A percentile compares a stretch with the other conserved stretches of the same genome.
phyloP scores from a whole-genome alignment of 2,329 filamentous ascomycete genomes.

The Fusarium pseudoanthophilum region DNA sequence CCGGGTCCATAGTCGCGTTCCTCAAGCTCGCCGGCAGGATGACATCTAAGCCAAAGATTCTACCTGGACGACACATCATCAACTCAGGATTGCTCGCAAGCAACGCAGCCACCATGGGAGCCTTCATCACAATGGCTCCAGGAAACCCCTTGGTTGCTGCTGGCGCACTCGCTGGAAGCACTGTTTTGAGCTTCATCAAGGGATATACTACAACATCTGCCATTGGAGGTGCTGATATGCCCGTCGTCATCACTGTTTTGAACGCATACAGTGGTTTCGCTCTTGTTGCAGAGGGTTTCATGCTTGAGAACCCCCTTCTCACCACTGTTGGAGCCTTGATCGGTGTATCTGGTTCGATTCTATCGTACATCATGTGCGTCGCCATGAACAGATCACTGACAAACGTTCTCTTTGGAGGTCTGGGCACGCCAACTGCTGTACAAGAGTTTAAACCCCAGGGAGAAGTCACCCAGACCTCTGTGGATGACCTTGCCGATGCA shows the following conservation, averaged over 20 bases:
- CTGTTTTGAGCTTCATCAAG: conserved; percentile 82
- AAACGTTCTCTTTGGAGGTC: conserved; percentile 89
- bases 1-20: conserved; percentile 89
- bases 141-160: conserved; percentile 83
- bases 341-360: conserved; percentile 86
- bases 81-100: conserved; percentile 79
- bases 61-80: conserved; percentile 79
- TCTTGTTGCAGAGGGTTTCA: conserved; percentile 88
- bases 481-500: conserved; percentile 83
- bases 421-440: conserved; percentile 69
- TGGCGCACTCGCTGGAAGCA: conserved; percentile 79
- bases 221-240: conserved; percentile 95
- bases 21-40: conserved; percentile 86
- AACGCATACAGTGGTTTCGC: conserved; percentile 94
- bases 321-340: conserved; percentile 89
- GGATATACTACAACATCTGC: conserved; percentile 89
- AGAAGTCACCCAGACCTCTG: conserved; percentile 77
- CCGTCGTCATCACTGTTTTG: conserved; percentile 87
- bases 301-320: conserved; percentile 87
- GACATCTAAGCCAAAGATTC: conserved; percentile 77
- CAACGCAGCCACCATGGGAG: conserved; percentile 85
- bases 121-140: conserved; percentile 84
- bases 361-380: conserved; percentile 88
- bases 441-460: conserved; percentile 81
- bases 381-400: conserved; percentile 93